Conservation (phyloP, 306 rosid species). For the Cicer pinnatifidum region DNA sequence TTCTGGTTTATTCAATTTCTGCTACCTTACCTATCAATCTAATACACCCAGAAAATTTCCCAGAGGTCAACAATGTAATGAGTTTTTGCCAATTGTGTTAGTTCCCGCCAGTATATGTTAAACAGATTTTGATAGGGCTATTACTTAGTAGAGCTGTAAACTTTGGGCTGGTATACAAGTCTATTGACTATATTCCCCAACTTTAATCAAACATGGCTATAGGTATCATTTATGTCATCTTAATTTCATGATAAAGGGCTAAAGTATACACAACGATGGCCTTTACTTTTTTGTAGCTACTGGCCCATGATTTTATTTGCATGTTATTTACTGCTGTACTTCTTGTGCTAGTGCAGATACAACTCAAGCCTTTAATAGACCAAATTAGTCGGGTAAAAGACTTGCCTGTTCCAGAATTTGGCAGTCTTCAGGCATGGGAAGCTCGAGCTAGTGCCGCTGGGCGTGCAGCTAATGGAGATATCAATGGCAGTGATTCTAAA, state of each 20-base stretch:
- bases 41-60: not conserved
- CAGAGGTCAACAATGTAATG: slow-evolving; percentile 13
- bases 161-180: slow-evolving; percentile 1
- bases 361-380: slow-evolving; percentile 88
- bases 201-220: slow-evolving; percentile 20
- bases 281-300: slow-evolving; percentile 41
- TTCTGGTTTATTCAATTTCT: not conserved
- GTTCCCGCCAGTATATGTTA: slow-evolving; percentile 1
- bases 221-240: slow-evolving; percentile 20
- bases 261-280: not conserved
- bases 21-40: slow-evolving; percentile 1
- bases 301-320: slow-evolving; percentile 19
- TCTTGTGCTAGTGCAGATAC: slow-evolving; percentile 61
- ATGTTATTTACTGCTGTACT: slow-evolving; percentile 29
- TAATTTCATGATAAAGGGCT: slow-evolving; percentile 2
- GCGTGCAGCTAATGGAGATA: slow-evolving; percentile 81
- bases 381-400: slow-evolving; percentile 87
- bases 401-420: slow-evolving; percentile 89
- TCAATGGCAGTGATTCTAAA: slow-evolving; percentile 71
- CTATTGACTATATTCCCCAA: not conserved
- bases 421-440: slow-evolving; percentile 97
- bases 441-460: slow-evolving; percentile 83
- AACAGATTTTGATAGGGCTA: slow-evolving; percentile 13
- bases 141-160: slow-evolving; percentile 14
- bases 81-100: slow-evolving; percentile 7